Evolutionary conservation across 140 eudicot genomes (phyloP), one percentile per base, ranked within the genome.

Genomic region (Cichorium intybus): DNA sequence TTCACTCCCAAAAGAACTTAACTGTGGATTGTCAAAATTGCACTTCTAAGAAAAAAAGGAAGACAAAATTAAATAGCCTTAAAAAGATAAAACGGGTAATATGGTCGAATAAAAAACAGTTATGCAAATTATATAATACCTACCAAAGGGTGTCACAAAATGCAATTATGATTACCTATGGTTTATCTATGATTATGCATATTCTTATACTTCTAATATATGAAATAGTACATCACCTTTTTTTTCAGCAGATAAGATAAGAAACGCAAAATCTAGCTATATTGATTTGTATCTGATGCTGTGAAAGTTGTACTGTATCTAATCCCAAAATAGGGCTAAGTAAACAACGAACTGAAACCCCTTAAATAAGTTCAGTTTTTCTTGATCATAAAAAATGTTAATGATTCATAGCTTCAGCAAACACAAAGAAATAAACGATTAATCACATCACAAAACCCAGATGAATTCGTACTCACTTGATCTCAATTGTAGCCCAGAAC

Each of bases 131-230:
- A n/a, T n/a, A 3, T 2, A 56, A 59, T 58, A 88, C 99, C 97
- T 93, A 97, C 93, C 94, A 88, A 68, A 93, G 88, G 69, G 80
- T 81, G 77, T 88, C 95, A 51, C 99, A 85, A 26, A 93, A 82
- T 63, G 95, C 78, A 62, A 89, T 76, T 53, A 93, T n/a, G n/a
- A n/a, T n/a, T n/a, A n/a, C n/a, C n/a, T n/a, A n/a, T n/a, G n/a
- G n/a, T n/a, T n/a, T n/a, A n/a, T n/a, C n/a, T n/a, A n/a, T n/a
- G n/a, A n/a, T n/a, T n/a, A n/a, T n/a, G n/a, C n/a, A n/a, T n/a
- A n/a, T n/a, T n/a, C n/a, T n/a, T n/a, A n/a, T n/a, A n/a, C n/a
- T n/a, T n/a, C n/a, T n/a, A n/a, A n/a, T n/a, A n/a, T n/a, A n/a
- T n/a, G n/a, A n/a, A n/a, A n/a, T n/a, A n/a, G n/a, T n/a, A n/a